Evolutionary conservation across 2,329 filamentous ascomycete species (phyloP).

Genomic region (Herpomyces periplanetae): DNA sequence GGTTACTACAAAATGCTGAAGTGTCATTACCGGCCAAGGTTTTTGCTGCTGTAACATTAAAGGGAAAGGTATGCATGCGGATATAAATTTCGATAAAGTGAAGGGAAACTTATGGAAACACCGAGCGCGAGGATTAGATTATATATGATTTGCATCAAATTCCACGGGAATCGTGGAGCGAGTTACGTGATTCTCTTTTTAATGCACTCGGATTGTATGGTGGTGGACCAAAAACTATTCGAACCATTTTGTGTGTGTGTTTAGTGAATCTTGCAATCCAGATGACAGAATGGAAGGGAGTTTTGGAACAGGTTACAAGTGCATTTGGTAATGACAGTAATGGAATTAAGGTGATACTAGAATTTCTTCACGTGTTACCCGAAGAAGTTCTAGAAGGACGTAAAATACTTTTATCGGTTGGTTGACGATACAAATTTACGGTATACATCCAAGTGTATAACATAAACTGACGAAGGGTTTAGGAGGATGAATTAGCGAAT

Average conservation of each 20-base stretch:
- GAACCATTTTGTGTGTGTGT: slow-evolving; percentile 76
- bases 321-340: slow-evolving; percentile 33
- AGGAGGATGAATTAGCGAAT: slow-evolving; percentile 73
- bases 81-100: slow-evolving; percentile 2
- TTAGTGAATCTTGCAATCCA: slow-evolving; percentile 79
- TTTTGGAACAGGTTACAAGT: slow-evolving; percentile 38
- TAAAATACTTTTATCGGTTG: no score
- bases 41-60: slow-evolving; percentile 81
- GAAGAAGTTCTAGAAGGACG: slow-evolving; percentile 97
- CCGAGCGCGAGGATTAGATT: no score
- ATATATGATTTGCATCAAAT: slow-evolving; percentile 83
- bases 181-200: slow-evolving; percentile 48
- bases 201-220: slow-evolving; percentile 42
- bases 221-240: slow-evolving; percentile 32
- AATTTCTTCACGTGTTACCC: slow-evolving; percentile 80
- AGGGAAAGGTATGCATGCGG: slow-evolving; percentile 39
- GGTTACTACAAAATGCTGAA: slow-evolving; percentile 35
- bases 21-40: slow-evolving; percentile 51
- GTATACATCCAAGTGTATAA: no score
- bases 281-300: slow-evolving; percentile 82
- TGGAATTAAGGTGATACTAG: slow-evolving; percentile 53
- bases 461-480: no score
- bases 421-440: no score
- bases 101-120: no score
- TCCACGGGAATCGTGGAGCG: slow-evolving; percentile 26